Base-by-base conservation (phyloP, 208 protist species). In the Leishmania aethiopica region DNA sequence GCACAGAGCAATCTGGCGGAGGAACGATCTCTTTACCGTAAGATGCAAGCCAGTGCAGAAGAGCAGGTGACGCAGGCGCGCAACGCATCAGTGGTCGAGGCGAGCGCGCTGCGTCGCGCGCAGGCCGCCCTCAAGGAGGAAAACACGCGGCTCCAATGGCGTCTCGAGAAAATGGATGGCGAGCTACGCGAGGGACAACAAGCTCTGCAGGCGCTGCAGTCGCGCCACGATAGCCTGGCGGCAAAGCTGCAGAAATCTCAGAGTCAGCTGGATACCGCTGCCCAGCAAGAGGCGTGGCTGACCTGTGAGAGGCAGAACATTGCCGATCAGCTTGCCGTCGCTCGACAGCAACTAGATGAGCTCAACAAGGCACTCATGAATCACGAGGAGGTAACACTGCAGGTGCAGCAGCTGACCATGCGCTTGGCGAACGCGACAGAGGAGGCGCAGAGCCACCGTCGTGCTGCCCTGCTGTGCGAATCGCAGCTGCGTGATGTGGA, bases 241-340 rank as follows among this genome's bases (percentile, higher is more conserved):
- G 79, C 82, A 59, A 84, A 86, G 77, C 55, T 82, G 66, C 85
- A 89, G 60, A 69, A 87, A 4, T 32, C 86, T 22, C 77, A 86
- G 66, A 72, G 74, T 17, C 75, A 90, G 69, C 82, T 91, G 62
- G 88, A 89, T 60, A 84, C 66, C 49, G 87, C 89, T 10, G 84
- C 80, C 47, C 93, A 94, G 85, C 91, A 88, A 67, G 88, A 90
- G 84, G 89, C 90, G 79, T 94, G 92, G 92, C 22, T 89, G 1
- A 57, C 74, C 28, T 90, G 85, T 40, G 89, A 94, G 72, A 83
- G 83, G n/a, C 79, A 81, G n/a, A 82, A 88, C 86, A 19, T 81
- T 8, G 53, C 53, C 73, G 89, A 90, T 72, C 86, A 92, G 73
- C 84, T 95, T 15, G 83, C 88, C 17, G 86, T 87, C 22, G 75